Evolutionary conservation across 306 rosid genomes (phyloP).

Genomic region (Pyrus betulifolia): DNA sequence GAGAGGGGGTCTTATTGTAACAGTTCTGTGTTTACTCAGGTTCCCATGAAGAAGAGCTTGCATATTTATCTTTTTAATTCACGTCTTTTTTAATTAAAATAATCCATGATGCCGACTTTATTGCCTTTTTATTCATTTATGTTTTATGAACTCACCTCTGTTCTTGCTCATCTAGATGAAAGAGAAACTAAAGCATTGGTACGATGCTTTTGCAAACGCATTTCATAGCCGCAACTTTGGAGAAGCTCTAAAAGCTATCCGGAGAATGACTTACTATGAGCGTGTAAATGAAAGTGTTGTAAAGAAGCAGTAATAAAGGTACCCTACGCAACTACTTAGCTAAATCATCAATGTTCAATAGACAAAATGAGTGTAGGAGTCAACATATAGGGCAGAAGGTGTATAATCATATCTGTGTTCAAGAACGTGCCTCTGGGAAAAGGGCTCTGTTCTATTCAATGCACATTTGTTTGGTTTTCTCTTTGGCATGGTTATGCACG

Average conservation of each 20-base stretch:
- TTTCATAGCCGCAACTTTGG: conserved; percentile 40
- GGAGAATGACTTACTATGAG: conserved; percentile 75
- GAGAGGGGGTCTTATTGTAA: neutral
- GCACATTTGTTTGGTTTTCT: neutral
- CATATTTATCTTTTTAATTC: neutral
- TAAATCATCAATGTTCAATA: neutral
- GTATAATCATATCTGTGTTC: neutral
- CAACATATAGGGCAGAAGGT: neutral
- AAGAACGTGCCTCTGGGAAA: neutral
- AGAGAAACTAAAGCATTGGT: conserved; percentile 65
- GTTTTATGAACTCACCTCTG: neutral
- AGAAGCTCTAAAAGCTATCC: conserved; percentile 58
- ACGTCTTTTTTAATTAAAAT: neutral
- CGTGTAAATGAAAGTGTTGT: conserved; percentile 69
- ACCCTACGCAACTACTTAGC: neutral
- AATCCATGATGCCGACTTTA: neutral
- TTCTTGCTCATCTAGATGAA: conserved; percentile 56
- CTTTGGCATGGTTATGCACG: neutral
- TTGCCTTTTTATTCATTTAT: neutral
- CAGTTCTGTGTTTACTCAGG: neutral
- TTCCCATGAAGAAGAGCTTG: neutral
- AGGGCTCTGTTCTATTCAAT: neutral
- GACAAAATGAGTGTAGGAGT: neutral
- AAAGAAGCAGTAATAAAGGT: conserved; percentile 61
- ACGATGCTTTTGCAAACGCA: conserved; percentile 47